phyloP scores from a whole-genome alignment of 768 basidiomycete species.

The Pleurotus eryngii region DNA sequence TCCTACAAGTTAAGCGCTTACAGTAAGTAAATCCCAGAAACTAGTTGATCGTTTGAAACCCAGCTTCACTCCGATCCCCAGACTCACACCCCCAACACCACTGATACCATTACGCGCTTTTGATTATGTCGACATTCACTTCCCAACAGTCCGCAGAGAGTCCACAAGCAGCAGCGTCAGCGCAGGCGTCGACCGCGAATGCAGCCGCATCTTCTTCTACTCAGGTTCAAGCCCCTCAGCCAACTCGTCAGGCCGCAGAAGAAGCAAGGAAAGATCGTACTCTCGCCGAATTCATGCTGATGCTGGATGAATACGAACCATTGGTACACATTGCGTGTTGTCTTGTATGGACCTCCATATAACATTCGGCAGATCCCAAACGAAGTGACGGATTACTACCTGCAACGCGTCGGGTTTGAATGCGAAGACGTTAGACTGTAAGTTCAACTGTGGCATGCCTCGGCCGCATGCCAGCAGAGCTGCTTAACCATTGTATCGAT shows the following conservation, averaged over 20 bases:
- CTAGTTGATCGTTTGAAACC: too few species aligned
- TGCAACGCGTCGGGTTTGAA: conserved; percentile 94
- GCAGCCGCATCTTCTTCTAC: conserved; percentile 26
- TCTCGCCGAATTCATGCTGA: conserved; percentile 88
- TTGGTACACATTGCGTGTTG: conserved; percentile 44
- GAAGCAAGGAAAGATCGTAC: conserved; percentile 87
- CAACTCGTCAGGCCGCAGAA: conserved; percentile 70
- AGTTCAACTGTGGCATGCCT: conserved; percentile 19
- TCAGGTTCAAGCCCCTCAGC: conserved; percentile 30
- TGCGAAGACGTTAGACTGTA: conserved; percentile 92
- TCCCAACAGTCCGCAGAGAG: conserved; percentile 4
- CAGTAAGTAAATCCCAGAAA: too few species aligned
- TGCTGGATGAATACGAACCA: conserved; percentile 97
- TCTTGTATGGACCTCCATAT: background rate
- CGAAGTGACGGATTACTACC: conserved; percentile 96
- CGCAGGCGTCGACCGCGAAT: background rate
- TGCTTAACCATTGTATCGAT: background rate
- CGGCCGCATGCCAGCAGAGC: too few species aligned
- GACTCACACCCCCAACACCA: background rate
- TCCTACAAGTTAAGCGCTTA: too few species aligned
- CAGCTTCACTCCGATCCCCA: background rate
- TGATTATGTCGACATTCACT: conserved; percentile 1
- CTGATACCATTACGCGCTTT: background rate
- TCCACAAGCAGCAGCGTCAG: conserved; percentile 1
- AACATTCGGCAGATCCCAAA: conserved; percentile 74